A percentile compares a stretch with the other conserved stretches of the same genome.
Conservation (phyloP, 2,329 filamentous ascomycete species). For the Penicillium sp. region DNA sequence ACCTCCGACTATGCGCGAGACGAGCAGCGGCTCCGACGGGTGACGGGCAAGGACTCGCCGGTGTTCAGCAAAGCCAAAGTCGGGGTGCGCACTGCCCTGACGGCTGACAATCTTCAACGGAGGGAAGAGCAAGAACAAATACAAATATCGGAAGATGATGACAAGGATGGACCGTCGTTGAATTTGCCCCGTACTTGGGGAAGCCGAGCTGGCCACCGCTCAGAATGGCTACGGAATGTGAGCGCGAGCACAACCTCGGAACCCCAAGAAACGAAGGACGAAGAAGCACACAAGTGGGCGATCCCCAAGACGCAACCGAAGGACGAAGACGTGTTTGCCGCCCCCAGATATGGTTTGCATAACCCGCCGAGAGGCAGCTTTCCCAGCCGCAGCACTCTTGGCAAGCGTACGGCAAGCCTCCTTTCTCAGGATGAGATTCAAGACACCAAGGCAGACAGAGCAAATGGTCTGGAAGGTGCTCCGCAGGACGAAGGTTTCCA, state of each 20-base stretch:
- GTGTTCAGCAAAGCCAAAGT: constrained; percentile 37
- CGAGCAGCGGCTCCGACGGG: constrained; percentile 35
- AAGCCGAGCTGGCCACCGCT: constrained; percentile 25
- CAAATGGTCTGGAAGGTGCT: constrained; percentile 12
- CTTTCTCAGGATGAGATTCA: constrained; percentile 7
- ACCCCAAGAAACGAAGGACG: constrained; percentile 11
- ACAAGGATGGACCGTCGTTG: constrained; percentile 25
- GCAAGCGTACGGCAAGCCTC: constrained; percentile 19
- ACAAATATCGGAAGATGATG: constrained; percentile 16
- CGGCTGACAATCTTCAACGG: constrained; percentile 35
- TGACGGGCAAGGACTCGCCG: constrained; percentile 34
- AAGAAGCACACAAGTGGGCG: constrained; percentile 7
- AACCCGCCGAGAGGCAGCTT: constrained; percentile 23
- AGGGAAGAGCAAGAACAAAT: constrained; percentile 24
- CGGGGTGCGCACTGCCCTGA: constrained; percentile 25
- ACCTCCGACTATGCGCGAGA: constrained; percentile 34
- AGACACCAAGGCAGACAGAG: constrained; percentile 8
- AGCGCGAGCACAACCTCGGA: constrained; percentile 19
- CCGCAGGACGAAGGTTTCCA: constrained; percentile 20
- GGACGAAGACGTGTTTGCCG: constrained; percentile 13
- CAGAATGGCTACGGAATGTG: constrained; percentile 33
- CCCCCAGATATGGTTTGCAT: constrained; percentile 13
- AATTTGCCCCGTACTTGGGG: constrained; percentile 38
- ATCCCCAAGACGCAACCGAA: constrained; percentile 19
- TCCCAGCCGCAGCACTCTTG: constrained; percentile 16